These are phyloP conservation scores for Blumeria graminis DNA, from an alignment of 2,329 filamentous ascomycete species.

Conservation along the genomic window DNA sequence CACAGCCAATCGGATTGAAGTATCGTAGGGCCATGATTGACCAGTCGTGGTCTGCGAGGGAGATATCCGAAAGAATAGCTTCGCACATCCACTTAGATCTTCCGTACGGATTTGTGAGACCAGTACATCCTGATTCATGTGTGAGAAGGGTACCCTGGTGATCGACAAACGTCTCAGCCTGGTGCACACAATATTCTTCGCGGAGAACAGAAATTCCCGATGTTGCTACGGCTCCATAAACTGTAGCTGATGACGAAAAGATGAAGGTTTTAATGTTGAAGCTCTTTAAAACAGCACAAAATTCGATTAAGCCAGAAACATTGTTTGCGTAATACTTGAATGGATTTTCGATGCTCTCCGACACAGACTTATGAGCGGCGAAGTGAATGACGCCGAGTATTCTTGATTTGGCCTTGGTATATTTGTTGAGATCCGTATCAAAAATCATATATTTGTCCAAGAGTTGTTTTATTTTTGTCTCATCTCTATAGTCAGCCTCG, in stretches of 20 bases:
- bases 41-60: conserved; percentile 34
- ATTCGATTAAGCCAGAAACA: conserved; percentile 35
- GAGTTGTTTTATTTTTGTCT: conserved; percentile 1
- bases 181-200: conserved; percentile 31
- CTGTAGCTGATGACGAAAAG: conserved; percentile 43
- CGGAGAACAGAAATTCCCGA: conserved; percentile 23
- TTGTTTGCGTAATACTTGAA: conserved; percentile 45
- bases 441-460: conserved; percentile 3
- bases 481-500: conserved; percentile 12
- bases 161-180: conserved; percentile 21
- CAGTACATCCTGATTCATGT: conserved; percentile 24
- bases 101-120: conserved; percentile 40
- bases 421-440: neutral
- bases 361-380: conserved; percentile 31
- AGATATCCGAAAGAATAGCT: conserved; percentile 37
- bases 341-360: conserved; percentile 33
- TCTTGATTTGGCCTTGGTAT: conserved; percentile 9
- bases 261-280: conserved; percentile 40
- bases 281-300: conserved; percentile 30
- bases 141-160: conserved; percentile 19
- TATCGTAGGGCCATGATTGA: conserved; percentile 38
- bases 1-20: conserved; percentile 44
- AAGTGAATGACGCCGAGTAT: conserved; percentile 45
- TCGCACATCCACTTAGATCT: conserved; percentile 45
- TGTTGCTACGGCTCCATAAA: conserved; percentile 33